Base-by-base conservation (phyloP, 1,139 yeast genomes). In the Nadsonia starkeyi-henricii region DNA sequence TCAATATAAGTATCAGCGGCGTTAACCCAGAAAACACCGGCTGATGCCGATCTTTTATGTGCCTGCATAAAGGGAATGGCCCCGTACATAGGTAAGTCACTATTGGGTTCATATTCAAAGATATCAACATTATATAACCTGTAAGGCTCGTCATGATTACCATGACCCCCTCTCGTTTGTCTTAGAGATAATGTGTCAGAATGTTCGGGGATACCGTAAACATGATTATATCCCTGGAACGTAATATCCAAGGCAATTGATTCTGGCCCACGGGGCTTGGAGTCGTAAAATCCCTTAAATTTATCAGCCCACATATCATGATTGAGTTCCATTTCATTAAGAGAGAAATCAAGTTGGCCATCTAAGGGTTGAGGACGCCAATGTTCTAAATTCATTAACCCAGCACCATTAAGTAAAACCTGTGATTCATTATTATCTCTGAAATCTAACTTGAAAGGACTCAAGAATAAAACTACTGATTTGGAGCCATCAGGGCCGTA, bases 171-270 rank as follows among this genome's bases (percentile, higher is more conserved):
- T 19, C 46, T 39, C 20, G 48, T 47, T 8, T 45, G 41, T 15
- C 78, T 74, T 55, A 91, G 70, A 20, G 81, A 73, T 52, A 91
- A 66, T 1, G 82, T 70, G 57, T 85, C 95, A 0, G 97, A 89
- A 61, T 91, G 98, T 62, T 91, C 98, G 0, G 98, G 97, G 47
- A 91, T 82, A 20, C 99, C 99, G 61, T 78, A 91, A 0, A 86
- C 82, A 57, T 82, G 73, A 12, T 69, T 63, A 57, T 72, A 81
- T 0, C 77, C 79, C 3, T 65, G 62, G 57, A 91, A 81, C 0
- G 77, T 66, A 51, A 88, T 73, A 62, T 91, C 99, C 43, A 85
- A 54, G 0, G 82, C 96, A 41, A 91, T 72, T 0, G 96, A 77
- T 63, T 91, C 97, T 0, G 98, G 97, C 0, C 99, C 98, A 45